Evolutionary conservation across 2,329 filamentous ascomycete species (phyloP), one percentile per base, ranked within the genome.

Genomic region (Thelonectria discophora): DNA sequence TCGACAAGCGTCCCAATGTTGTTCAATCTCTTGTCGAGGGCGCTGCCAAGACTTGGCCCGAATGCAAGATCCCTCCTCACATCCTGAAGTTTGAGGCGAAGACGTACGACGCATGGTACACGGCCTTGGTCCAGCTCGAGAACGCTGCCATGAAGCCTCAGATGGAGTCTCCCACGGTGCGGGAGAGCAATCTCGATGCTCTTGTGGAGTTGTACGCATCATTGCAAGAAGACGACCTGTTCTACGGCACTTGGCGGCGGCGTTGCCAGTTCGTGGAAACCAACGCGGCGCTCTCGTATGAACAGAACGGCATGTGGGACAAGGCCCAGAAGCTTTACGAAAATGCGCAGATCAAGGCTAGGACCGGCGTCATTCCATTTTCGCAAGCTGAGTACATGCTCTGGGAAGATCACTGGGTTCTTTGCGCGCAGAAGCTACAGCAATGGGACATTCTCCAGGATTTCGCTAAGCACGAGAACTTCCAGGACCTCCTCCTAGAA

Each of bases 241-340:
- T 98, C 76, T 98, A 99, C 67, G 95, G 95, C 9, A 96, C 94
- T 0, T 99, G 95, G 95, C 89, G 95, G 61, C 88, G 95, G 58
- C 89, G 95, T 47, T 97, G 94, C 75, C 93, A 97, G 68, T 99
- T 97, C 73, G 91, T 99, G 6, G 96, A 99, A 81, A 98, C 94
- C 9, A 99, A 99, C 74, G 93, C 95, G 13, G 95, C 94, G 1
- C 82, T 99, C 8, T 99, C 95, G 0, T 99, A 97, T 70, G 96
- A 99, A 79, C 96, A 99, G 75, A 97, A 97, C 71, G 95, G 95
- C 49, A 97, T 98, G 87, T 99, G 95, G 96, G 95, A 99, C 72
- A 98, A 98, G 78, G 94, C 96, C 1, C 96, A 99, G 79, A 91
- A 92, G 73, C 90, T 97, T 81, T 99, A 98, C 76, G 95, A 99